Evolutionary conservation across 768 basidiomycete genomes (phyloP).

Genomic region (Daedaleopsis nitida): DNA sequence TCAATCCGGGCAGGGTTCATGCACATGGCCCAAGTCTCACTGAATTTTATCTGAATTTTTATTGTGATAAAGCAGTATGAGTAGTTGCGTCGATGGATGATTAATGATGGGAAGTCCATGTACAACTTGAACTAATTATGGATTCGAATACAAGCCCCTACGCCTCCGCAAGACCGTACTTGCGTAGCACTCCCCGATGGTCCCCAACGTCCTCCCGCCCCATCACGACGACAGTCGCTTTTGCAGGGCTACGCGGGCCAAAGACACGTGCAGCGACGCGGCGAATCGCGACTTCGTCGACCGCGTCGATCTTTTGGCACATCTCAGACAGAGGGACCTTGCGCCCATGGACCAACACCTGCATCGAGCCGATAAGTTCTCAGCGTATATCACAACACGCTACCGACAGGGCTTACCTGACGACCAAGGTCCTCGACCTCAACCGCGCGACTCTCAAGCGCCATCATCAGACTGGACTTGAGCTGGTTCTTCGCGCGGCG

Average conservation of each 20-base stretch:
- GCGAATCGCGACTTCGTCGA: slow-evolving; percentile 69
- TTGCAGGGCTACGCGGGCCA: slow-evolving; percentile 58
- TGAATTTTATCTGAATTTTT: too few relatives aligned
- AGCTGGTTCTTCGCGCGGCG: slow-evolving; percentile 93
- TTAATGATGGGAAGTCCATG: too few relatives aligned
- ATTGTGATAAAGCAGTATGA: too few relatives aligned
- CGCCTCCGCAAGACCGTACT: slow-evolving; percentile 62
- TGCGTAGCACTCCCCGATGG: slow-evolving; percentile 60
- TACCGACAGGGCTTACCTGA: slow-evolving; percentile 52
- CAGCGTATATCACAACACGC: background rate
- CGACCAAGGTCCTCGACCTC: slow-evolving; percentile 91
- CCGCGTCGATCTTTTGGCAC: slow-evolving; percentile 80
- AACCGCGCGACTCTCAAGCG: slow-evolving; percentile 82
- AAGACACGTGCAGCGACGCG: slow-evolving; percentile 80
- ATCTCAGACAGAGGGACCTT: slow-evolving; percentile 90
- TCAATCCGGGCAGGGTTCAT: slow-evolving; percentile 12
- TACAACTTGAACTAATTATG: background rate
- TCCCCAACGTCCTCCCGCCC: slow-evolving; percentile 78
- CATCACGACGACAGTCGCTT: slow-evolving; percentile 82
- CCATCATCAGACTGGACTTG: slow-evolving; percentile 92
- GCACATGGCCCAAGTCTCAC: too few relatives aligned
- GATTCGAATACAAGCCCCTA: background rate
- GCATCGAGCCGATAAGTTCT: slow-evolving; percentile 2
- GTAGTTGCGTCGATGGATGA: too few relatives aligned
- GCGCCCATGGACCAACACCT: slow-evolving; percentile 85